Evolutionary conservation across 257 asterid species (phyloP).

Genomic region (Linderniella brevidens): DNA sequence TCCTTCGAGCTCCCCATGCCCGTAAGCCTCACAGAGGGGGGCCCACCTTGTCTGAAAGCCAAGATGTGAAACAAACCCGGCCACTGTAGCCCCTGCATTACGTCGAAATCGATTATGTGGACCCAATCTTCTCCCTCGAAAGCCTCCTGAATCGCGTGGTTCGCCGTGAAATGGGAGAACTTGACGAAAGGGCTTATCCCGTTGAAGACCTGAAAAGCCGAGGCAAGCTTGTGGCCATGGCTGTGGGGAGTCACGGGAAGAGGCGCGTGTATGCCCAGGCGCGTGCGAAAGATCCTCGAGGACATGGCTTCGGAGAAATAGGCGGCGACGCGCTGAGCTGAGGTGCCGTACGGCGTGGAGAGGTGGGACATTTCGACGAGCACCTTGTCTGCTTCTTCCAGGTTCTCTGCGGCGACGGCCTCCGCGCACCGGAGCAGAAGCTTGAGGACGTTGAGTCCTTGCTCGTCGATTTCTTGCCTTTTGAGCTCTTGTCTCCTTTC

Average conservation of each 20-base stretch:
- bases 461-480: slow-evolving; percentile 61
- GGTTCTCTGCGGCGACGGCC: slow-evolving; percentile 62
- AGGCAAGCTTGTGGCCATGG: slow-evolving; percentile 65
- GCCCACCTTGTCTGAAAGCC: slow-evolving; percentile 85
- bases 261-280: slow-evolving; percentile 69
- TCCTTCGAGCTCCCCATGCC: slow-evolving; percentile 79
- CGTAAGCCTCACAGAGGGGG: slow-evolving; percentile 77
- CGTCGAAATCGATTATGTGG: slow-evolving; percentile 87
- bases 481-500: slow-evolving; percentile 36
- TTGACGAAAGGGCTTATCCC: slow-evolving; percentile 92
- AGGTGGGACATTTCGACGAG: slow-evolving; percentile 73
- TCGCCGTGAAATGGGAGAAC: slow-evolving; percentile 92
- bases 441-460: slow-evolving; percentile 74
- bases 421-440: slow-evolving; percentile 78
- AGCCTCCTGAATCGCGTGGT: slow-evolving; percentile 94
- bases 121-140: slow-evolving; percentile 86
- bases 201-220: slow-evolving; percentile 81
- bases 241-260: slow-evolving; percentile 52
- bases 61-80: slow-evolving; percentile 87
- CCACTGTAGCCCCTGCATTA: slow-evolving; percentile 98
- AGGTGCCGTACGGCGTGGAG: slow-evolving; percentile 86
- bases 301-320: slow-evolving; percentile 98
- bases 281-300: slow-evolving; percentile 64
- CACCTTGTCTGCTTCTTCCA: slow-evolving; percentile 70
- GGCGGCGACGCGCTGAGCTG: slow-evolving; percentile 97